Evolutionary conservation across 2,329 filamentous ascomycete species (phyloP).

Genomic region (Saccharata proteae): DNA sequence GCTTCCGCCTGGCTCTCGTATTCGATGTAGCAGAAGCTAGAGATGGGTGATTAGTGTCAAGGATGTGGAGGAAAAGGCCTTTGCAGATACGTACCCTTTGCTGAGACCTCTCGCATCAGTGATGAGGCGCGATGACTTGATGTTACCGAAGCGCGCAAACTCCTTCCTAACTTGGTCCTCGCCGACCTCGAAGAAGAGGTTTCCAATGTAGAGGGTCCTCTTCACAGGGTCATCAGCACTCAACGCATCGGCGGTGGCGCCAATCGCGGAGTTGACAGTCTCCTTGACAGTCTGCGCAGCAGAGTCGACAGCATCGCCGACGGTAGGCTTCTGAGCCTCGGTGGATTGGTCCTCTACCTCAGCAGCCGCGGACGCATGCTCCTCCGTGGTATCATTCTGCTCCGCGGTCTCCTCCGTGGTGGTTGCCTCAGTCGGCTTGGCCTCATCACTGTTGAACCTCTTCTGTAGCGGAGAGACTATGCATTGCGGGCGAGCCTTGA

Average conservation of each 20-base stretch:
- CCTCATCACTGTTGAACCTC: slow-evolving; percentile 38
- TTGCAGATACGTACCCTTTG: slow-evolving; percentile 51
- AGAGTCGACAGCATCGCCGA: slow-evolving; percentile 11
- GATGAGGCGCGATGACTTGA: slow-evolving; percentile 43
- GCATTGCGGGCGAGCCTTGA: slow-evolving; percentile 21
- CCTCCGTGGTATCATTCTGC: slow-evolving; percentile 17
- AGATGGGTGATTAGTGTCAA: slow-evolving; percentile 10
- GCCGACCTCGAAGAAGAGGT: slow-evolving; percentile 57
- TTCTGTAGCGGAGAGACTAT: slow-evolving; percentile 29
- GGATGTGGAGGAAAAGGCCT: neutral
- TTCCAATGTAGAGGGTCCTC: slow-evolving; percentile 50
- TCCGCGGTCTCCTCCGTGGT: slow-evolving; percentile 25
- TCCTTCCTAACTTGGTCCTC: slow-evolving; percentile 47
- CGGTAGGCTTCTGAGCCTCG: no score
- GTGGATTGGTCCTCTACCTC: slow-evolving; percentile 3
- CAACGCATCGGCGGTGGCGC: slow-evolving; percentile 7
- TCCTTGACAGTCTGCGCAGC: slow-evolving; percentile 13
- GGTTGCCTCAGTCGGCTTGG: slow-evolving; percentile 14
- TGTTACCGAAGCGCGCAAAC: slow-evolving; percentile 46
- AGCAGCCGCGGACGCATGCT: slow-evolving; percentile 9
- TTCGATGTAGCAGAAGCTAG: slow-evolving; percentile 55
- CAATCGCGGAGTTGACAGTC: slow-evolving; percentile 12
- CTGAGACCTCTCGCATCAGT: slow-evolving; percentile 51
- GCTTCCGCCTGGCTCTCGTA: slow-evolving; percentile 45
- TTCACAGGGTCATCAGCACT: slow-evolving; percentile 9